These are phyloP conservation scores for Gossypium trilobum DNA, from an alignment of 441 rosid species.

Conservation along the genomic window DNA sequence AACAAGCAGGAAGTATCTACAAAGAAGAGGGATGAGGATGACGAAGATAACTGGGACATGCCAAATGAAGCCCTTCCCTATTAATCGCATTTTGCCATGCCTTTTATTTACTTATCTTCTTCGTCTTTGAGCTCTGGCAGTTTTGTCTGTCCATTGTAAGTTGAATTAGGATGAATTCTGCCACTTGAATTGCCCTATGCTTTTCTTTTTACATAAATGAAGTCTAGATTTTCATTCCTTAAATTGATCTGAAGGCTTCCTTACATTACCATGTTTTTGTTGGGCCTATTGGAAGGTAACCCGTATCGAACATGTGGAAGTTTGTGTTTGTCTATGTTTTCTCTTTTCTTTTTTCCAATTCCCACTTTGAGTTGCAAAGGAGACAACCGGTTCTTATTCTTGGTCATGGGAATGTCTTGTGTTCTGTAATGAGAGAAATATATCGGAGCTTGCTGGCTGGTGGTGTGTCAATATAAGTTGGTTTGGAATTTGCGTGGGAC, in stretches of 20 bases:
- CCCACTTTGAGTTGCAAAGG: background rate
- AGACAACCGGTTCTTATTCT: background rate
- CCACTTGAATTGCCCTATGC: constrained; percentile 16
- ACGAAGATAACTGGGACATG: constrained; percentile 83
- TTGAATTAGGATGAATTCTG: constrained; percentile 15
- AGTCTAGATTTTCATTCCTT: constrained; percentile 2
- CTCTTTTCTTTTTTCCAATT: background rate
- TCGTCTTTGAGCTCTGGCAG: constrained; percentile 13
- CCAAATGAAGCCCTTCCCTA: constrained; percentile 53
- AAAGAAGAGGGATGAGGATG: constrained; percentile 30
- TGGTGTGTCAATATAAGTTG: background rate
- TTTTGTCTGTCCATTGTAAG: constrained; percentile 15
- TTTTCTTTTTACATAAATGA: constrained; percentile 9
- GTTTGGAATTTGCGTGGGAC: background rate
- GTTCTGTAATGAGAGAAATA: background rate
- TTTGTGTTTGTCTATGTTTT: background rate
- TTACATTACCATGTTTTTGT: background rate
- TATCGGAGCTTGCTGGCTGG: background rate
- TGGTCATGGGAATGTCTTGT: background rate
- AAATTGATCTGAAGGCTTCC: background rate
- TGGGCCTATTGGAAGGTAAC: background rate
- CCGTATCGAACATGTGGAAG: background rate
- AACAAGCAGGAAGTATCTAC: constrained; percentile 35
- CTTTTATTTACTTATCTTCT: constrained; percentile 21
- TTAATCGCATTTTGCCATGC: constrained; percentile 24